A percentile compares a stretch with the other conserved stretches of the same genome.
Evolutionary conservation across 2,329 filamentous ascomycete species (phyloP).

Genomic region (Botryotinia calthae): DNA sequence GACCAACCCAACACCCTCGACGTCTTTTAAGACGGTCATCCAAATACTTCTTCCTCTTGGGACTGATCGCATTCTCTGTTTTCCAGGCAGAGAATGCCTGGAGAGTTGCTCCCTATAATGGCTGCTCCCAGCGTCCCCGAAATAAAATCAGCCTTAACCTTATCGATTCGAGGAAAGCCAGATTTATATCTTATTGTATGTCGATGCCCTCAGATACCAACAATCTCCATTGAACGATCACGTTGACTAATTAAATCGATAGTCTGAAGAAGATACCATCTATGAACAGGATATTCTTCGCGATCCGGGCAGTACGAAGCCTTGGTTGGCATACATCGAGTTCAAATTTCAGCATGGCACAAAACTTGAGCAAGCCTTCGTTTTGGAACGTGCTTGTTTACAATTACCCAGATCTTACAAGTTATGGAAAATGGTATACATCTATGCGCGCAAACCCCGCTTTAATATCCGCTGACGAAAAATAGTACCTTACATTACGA

Average conservation of each 20-base stretch:
- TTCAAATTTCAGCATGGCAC: slow-evolving; percentile 87
- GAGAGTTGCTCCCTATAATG: slow-evolving; percentile 40
- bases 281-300: slow-evolving; percentile 96
- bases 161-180: slow-evolving; percentile 36
- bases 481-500: slow-evolving; percentile 79
- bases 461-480: slow-evolving; percentile 25
- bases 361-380: slow-evolving; percentile 77
- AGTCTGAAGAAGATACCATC: slow-evolving; percentile 84
- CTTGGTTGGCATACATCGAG: slow-evolving; percentile 92
- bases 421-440: slow-evolving; percentile 83
- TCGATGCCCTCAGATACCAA: neutral
- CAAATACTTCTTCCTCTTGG: slow-evolving; percentile 22
- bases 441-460: slow-evolving; percentile 6
- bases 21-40: slow-evolving; percentile 21
- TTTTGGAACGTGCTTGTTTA: slow-evolving; percentile 86
- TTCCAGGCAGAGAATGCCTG: slow-evolving; percentile 39
- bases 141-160: slow-evolving; percentile 22
- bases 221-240: neutral
- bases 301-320: slow-evolving; percentile 80
- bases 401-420: slow-evolving; percentile 95
- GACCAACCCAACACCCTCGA: slow-evolving; percentile 12
- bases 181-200: slow-evolving; percentile 42
- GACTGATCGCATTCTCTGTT: slow-evolving; percentile 31
- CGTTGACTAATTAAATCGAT: slow-evolving; percentile 35
- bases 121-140: slow-evolving; percentile 35